These are phyloP conservation scores for Syzygium jambos DNA, from an alignment of 345 rosid species.

Conservation along the genomic window DNA sequence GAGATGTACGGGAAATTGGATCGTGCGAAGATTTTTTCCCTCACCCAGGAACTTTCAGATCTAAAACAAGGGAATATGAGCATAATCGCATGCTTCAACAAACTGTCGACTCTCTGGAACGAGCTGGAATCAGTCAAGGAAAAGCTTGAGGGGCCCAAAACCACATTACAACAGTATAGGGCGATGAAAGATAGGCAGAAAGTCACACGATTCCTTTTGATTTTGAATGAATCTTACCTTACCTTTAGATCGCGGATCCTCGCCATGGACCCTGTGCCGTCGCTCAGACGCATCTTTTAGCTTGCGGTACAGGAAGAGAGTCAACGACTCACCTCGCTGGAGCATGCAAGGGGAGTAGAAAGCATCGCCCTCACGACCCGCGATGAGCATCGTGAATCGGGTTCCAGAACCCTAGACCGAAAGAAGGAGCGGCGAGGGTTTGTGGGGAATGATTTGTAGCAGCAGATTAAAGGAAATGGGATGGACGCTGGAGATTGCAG, in stretches of 20 bases:
- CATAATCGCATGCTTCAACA: too few species aligned
- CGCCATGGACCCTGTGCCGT: neutral
- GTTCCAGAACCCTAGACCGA: neutral
- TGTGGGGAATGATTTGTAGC: too few species aligned
- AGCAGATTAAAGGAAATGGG: neutral
- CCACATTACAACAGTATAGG: neutral
- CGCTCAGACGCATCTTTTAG: fast-evolving
- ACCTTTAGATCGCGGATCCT: neutral
- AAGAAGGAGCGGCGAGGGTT: neutral
- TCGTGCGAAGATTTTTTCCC: too few species aligned
- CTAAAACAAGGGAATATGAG: too few species aligned
- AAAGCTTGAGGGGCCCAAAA: neutral
- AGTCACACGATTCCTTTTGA: neutral
- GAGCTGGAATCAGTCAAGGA: neutral
- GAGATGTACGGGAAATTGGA: too few species aligned
- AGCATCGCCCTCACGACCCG: fast-evolving
- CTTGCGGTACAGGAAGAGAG: neutral
- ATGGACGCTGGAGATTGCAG: neutral
- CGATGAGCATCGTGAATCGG: fast-evolving
- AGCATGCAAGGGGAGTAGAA: too few species aligned
- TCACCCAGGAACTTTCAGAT: too few species aligned
- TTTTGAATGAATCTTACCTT: neutral
- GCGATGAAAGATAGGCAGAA: neutral
- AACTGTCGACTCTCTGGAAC: neutral
- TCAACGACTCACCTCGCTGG: fast-evolving